Evolutionary conservation across 2,329 filamentous ascomycete species (phyloP).

Genomic region (Apiospora arundinis): DNA sequence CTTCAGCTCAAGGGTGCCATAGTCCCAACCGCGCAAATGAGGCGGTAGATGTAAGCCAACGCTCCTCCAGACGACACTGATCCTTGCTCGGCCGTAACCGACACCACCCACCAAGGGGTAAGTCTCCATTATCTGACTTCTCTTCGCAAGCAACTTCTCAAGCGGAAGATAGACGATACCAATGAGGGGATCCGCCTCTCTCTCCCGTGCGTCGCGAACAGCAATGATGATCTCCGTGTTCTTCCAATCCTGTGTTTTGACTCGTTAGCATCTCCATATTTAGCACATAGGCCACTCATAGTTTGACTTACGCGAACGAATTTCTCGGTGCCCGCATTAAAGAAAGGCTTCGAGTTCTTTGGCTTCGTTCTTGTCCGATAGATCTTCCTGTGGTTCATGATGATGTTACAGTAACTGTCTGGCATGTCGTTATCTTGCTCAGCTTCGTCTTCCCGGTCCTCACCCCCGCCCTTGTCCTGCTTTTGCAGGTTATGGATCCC

Average conservation of each 20-base stretch:
- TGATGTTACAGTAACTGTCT: conserved; percentile 74
- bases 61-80: conserved; percentile 77
- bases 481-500: conserved; percentile 67
- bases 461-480: conserved; percentile 52
- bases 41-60: conserved; percentile 66
- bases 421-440: conserved; percentile 70
- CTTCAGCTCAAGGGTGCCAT: conserved; percentile 72
- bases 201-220: conserved; percentile 70
- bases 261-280: neutral
- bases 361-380: conserved; percentile 79
- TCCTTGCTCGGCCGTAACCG: conserved; percentile 71
- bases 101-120: conserved; percentile 75
- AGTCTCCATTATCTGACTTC: conserved; percentile 68
- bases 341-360: conserved; percentile 79
- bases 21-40: conserved; percentile 71
- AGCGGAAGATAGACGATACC: conserved; percentile 75
- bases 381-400: conserved; percentile 73
- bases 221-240: conserved; percentile 71
- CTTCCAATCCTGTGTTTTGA: conserved; percentile 60
- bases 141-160: conserved; percentile 63
- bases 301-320: conserved; percentile 58
- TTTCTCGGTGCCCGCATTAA: conserved; percentile 77
- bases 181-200: conserved; percentile 73
- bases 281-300: neutral
- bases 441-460: conserved; percentile 60